These are phyloP conservation scores for Hydnomerulius pinastri DNA, from an alignment of 768 basidiomycete genomes.

Conservation along the genomic window DNA sequence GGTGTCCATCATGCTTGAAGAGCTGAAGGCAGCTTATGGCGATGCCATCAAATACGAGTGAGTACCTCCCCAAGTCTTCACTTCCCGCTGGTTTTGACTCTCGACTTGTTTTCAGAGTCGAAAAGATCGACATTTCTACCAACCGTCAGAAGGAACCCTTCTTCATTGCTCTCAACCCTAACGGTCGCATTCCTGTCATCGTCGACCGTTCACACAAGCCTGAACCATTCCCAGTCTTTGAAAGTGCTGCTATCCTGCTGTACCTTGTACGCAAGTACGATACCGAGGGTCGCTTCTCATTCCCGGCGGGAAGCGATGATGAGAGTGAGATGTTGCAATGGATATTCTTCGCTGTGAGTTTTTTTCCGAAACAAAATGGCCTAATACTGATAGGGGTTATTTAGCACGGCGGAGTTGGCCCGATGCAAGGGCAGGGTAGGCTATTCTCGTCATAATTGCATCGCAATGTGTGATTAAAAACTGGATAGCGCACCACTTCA, in stretches of 20 bases:
- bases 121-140: constrained; percentile 57
- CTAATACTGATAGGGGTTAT: background rate
- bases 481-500: constrained; percentile 67
- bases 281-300: constrained; percentile 68
- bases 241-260: constrained; percentile 80
- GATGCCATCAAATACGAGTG: constrained; percentile 51
- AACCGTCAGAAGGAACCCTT: constrained; percentile 81
- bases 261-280: constrained; percentile 85
- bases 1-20: constrained; percentile 58
- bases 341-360: constrained; percentile 78
- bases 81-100: background rate
- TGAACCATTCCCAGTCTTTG: constrained; percentile 68
- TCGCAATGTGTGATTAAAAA: constrained; percentile 10
- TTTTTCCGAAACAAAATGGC: too few relatives aligned
- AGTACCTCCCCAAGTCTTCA: constrained; percentile 4
- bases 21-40: constrained; percentile 58
- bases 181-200: constrained; percentile 70
- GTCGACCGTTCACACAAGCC: constrained; percentile 54
- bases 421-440: constrained; percentile 80
- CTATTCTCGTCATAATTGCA: background rate
- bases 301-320: constrained; percentile 57
- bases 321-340: constrained; percentile 79
- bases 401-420: constrained; percentile 79
- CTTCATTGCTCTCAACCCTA: constrained; percentile 77
- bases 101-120: constrained; percentile 48